Conservation (phyloP, 257 asterid species). For the Solanum appendiculatum region DNA sequence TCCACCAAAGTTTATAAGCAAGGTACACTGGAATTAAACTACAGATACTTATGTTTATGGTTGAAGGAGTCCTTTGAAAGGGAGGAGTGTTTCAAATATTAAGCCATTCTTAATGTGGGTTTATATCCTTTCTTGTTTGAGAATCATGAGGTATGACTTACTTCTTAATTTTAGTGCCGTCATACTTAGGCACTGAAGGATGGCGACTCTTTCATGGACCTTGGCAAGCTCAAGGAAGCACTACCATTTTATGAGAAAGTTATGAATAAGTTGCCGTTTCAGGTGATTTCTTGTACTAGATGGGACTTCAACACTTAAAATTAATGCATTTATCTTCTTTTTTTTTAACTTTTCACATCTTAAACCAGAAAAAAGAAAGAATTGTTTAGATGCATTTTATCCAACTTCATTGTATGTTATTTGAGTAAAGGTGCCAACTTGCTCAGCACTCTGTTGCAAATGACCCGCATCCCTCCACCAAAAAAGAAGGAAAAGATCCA, state of each 20-base stretch:
- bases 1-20: background rate
- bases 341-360: background rate
- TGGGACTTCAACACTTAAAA: background rate
- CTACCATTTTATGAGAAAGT: conserved; percentile 57
- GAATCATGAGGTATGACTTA: conserved; percentile 27
- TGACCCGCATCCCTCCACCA: background rate
- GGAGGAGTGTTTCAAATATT: background rate
- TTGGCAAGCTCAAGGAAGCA: conserved; percentile 72
- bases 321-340: background rate
- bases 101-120: background rate
- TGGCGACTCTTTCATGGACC: conserved; percentile 80
- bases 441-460: background rate
- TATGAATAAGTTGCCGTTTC: conserved; percentile 64
- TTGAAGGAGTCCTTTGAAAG: background rate
- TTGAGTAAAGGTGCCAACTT: background rate
- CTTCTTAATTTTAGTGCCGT: conserved; percentile 63
- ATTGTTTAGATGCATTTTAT: background rate
- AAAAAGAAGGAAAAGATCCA: background rate
- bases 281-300: conserved; percentile 28
- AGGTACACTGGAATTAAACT: background rate
- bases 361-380: background rate
- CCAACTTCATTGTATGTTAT: background rate
- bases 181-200: conserved; percentile 68
- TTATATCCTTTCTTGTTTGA: conserved; percentile 2
- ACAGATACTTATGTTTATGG: background rate